phyloP scores from a whole-genome alignment of 1,139 yeast species.

The Candida tetrigidarum region DNA sequence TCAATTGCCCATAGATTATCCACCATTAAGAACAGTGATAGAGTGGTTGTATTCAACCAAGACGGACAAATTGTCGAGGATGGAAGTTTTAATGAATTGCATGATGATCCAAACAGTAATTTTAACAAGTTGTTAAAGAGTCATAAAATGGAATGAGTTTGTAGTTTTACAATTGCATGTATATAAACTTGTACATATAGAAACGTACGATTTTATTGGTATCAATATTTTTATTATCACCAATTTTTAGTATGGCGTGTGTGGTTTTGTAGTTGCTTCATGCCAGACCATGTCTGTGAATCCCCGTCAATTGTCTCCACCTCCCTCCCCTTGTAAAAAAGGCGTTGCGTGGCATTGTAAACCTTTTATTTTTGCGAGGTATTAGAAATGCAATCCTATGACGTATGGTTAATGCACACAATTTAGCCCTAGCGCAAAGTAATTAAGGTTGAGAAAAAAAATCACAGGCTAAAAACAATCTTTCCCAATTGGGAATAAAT shows the following conservation, averaged over 20 bases:
- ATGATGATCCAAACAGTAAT: conserved; percentile 64
- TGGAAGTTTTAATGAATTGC: conserved; percentile 71
- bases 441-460: no score
- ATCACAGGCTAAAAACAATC: not conserved
- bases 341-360: no score
- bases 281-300: no score
- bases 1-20: conserved; percentile 93
- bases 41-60: conserved; percentile 76
- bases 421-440: not conserved
- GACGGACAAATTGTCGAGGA: conserved; percentile 86
- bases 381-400: no score
- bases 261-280: no score
- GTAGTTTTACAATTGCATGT: not conserved
- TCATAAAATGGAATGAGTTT: conserved; percentile 26
- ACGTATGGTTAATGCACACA: not conserved
- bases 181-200: conserved; percentile 3
- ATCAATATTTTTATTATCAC: not conserved
- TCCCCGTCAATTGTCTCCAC: no score
- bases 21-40: conserved; percentile 83
- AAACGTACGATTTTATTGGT: not conserved
- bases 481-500: no score
- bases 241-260: not conserved
- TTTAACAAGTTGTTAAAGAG: conserved; percentile 66
- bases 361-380: no score
- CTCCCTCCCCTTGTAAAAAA: no score